These are phyloP conservation scores for Bidens hawaiensis DNA, from an alignment of 140 eudicot species.

Conservation along the genomic window DNA sequence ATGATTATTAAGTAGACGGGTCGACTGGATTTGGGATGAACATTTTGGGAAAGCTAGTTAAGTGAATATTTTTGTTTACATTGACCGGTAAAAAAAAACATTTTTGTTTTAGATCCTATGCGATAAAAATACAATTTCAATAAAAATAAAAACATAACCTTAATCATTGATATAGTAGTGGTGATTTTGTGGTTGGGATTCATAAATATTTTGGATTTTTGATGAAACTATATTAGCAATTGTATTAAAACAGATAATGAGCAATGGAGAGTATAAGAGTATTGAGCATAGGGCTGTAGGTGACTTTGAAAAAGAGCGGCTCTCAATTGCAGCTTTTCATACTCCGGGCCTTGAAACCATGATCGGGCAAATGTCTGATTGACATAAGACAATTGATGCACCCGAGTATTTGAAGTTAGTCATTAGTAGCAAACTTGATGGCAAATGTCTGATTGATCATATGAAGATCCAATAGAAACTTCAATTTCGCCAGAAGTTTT, in stretches of 20 bases:
- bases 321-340: conserved; percentile 59
- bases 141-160: neutral
- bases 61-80: too few species aligned
- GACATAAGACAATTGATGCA: conserved; percentile 35
- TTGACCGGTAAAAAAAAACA: too few species aligned
- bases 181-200: too few species aligned
- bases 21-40: too few species aligned
- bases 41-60: too few species aligned
- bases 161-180: too few species aligned
- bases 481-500: too few species aligned
- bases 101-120: neutral
- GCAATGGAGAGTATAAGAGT: conserved; percentile 51
- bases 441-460: conserved; percentile 38
- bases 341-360: conserved; percentile 10
- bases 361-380: conserved; percentile 38
- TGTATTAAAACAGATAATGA: conserved; percentile 37
- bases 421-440: conserved; percentile 38
- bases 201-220: neutral
- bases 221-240: neutral
- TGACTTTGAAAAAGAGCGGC: conserved; percentile 34
- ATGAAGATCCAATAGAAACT: conserved; percentile 27
- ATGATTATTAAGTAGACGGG: too few species aligned
- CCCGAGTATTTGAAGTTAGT: conserved; percentile 28
- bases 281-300: conserved; percentile 61
- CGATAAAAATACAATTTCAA: neutral